These are phyloP conservation scores for Gossypium ekmanianum DNA, from an alignment of 345 rosid species.

Conservation along the genomic window DNA sequence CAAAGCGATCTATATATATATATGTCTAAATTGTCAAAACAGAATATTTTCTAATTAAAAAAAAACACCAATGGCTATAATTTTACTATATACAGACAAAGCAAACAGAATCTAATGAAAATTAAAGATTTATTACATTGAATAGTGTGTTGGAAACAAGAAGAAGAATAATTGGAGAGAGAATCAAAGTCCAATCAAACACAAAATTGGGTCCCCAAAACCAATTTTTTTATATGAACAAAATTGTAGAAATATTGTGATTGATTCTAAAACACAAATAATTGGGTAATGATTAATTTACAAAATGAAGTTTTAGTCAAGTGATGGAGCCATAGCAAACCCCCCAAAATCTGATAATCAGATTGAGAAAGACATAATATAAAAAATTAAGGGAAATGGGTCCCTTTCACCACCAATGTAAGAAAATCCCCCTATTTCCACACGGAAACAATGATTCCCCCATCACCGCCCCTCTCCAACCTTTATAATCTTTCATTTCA, in stretches of 20 bases:
- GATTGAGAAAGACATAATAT: background rate
- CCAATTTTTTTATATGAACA: background rate
- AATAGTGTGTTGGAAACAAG: background rate
- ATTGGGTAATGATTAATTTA: background rate
- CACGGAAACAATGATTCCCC: slow-evolving; percentile 13
- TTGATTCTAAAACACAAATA: background rate
- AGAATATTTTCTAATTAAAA: background rate
- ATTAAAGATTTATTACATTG: background rate
- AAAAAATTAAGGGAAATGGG: background rate
- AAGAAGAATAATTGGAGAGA: background rate
- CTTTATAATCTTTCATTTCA: background rate
- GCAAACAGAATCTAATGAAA: background rate
- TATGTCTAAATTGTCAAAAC: background rate
- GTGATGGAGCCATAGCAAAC: slow-evolving; percentile 11
- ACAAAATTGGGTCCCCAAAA: background rate
- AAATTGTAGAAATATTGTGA: background rate
- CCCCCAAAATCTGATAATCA: background rate
- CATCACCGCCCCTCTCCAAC: background rate
- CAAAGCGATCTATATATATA: background rate
- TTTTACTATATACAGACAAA: background rate
- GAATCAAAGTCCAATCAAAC: background rate
- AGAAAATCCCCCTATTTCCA: slow-evolving; percentile 8
- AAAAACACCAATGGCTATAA: background rate
- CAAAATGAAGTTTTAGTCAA: background rate
- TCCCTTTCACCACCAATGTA: slow-evolving; percentile 6